Evolutionary conservation across 164 flowering plant genomes (phyloP), one percentile per base, ranked within the genome.

Genomic region (Santalum album): DNA sequence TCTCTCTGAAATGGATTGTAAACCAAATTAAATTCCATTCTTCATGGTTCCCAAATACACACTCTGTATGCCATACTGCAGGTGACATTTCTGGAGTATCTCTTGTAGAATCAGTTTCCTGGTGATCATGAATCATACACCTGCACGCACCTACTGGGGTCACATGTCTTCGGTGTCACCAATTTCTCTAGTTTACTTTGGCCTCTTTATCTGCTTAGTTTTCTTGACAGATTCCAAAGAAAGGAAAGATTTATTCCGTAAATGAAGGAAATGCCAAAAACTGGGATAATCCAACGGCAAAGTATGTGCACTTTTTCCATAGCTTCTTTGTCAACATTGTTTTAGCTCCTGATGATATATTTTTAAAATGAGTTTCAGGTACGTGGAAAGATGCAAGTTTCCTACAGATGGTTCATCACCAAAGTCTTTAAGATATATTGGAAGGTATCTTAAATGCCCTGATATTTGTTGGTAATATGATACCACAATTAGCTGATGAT

Each of bases 221-320:
- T 42, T 17, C 10, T 60, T 38, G n/a, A 26, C 65, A 94, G 97
- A 86, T 87, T 57, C 99, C 99, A 42, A 94, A 86, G 68, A 90
- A 86, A 57, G 97, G 99, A 42, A 94, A 90, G 70, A 90, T 94
- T 46, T 94, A 94, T 61, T 94, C 99, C 5, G 96, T 94, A 39
- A 94, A 94, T 58, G 99, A 94, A 81, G 99, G 99, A 70, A 94
- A 94, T 78, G 95, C 95, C 36, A 83, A 80, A 72, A 78, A 90
- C 71, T 94, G 99, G 97, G 99, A 94, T 75, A 78, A 61, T 36
- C 92, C 99, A 56, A 90, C 95, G 3, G 67, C 97, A 46, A 82
- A 78, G 99, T 94, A 73, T 59, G 82, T 44, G 0, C 11, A 56
- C 39, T 63, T 21, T 60, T 49, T 14, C n/a, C 24, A 36, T 49